Evolutionary conservation across 2,329 filamentous ascomycete species (phyloP), one percentile per base, ranked within the genome.

Genomic region (Kalmusia sp.): DNA sequence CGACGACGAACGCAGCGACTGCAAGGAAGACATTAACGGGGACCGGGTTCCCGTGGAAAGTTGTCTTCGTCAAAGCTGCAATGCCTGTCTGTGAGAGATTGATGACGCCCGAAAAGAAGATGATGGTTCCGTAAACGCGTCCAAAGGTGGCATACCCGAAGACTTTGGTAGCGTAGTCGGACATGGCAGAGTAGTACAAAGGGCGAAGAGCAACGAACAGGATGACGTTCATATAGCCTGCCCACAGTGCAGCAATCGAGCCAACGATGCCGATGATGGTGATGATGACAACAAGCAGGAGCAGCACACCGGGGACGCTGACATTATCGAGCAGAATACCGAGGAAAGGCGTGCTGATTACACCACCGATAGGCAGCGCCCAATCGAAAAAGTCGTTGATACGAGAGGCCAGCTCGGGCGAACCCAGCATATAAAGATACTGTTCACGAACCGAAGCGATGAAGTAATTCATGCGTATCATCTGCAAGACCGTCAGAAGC

Each of bases 111-210:
- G 92, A 88, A 4, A 93, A 76, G 74, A 90, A 95, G 62, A 96
- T 95, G 58, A 96, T 89, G 24, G 92, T 83, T 3, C 92, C 92
- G 72, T 96, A 96, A 6, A 96, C 91, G 39, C 90, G 95, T 24
- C 92, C 92, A 66, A 96, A 96, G 0, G 91, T 96, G 51, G 87
- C 72, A 74, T 96, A 96, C 4, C 92, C 92, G 70, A 96, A 96
- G 19, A 96, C 92, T 73, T 96, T 96, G 55, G 91, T 91, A 22
- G 86, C 85, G 69, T 95, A 96, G 76, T 96, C 92, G 34, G 88
- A 93, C 63, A 96, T 90, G 7, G 91, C 88, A 0, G 91, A 95
- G 77, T 96, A 96, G 76, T 96, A 96, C 24, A 96, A 87, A 0
- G 92, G 92, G 0, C 92, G 86, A 64, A 93, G 91, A 27, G 96